phyloP scores from a whole-genome alignment of 441 rosid species.

The Corymbia citriodora region DNA sequence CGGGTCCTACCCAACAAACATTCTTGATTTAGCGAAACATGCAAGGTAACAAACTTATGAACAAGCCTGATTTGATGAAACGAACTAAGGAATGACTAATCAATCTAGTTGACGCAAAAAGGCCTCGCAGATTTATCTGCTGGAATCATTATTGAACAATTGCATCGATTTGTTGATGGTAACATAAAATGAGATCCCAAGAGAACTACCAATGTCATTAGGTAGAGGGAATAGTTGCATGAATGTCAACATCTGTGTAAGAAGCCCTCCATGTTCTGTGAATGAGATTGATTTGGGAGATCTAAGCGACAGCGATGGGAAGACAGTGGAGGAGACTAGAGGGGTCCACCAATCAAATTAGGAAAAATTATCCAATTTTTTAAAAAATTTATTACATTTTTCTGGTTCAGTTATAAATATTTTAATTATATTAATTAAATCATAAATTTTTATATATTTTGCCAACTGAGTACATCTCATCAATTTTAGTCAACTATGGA shows the following conservation, averaged over 20 bases:
- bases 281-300: not conserved
- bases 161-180: not conserved
- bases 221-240: not conserved
- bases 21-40: not conserved
- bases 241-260: slow-evolving; percentile 13
- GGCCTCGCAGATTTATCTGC: not conserved
- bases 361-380: not conserved
- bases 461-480: fast-evolving
- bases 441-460: fast-evolving
- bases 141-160: not conserved
- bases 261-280: slow-evolving; percentile 1
- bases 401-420: no score
- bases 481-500: no score
- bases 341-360: not conserved
- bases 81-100: not conserved
- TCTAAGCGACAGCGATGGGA: not conserved
- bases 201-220: not conserved
- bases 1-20: not conserved
- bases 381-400: no score
- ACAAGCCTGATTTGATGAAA: not conserved
- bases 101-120: not conserved
- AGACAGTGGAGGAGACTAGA: not conserved
- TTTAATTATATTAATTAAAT: no score
- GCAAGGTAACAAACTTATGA: not conserved
- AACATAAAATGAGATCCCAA: not conserved